Conservation (phyloP, 2,329 filamentous ascomycete species). For the Colletotrichum musicola region DNA sequence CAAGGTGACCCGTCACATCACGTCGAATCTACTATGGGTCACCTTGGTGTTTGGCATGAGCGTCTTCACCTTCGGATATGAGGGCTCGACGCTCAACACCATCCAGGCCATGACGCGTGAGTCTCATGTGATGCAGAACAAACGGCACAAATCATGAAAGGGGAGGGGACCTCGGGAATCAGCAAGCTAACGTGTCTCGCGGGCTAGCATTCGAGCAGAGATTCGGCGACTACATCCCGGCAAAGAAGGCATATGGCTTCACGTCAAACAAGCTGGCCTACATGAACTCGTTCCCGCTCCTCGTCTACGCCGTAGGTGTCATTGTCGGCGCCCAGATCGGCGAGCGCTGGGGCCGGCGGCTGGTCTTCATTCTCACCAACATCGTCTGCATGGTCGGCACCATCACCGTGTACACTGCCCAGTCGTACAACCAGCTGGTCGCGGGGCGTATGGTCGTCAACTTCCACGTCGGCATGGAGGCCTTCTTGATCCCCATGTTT, state of each 20-base stretch:
- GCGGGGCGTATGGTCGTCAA: constrained; percentile 41
- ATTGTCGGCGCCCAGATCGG: constrained; percentile 38
- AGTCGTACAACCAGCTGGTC: constrained; percentile 33
- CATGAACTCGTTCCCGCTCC: constrained; percentile 42
- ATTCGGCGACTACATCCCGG: constrained; percentile 39
- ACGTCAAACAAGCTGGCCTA: constrained; percentile 40
- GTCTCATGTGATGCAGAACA: background rate
- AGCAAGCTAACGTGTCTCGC: background rate
- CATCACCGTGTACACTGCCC: constrained; percentile 36
- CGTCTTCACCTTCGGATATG: constrained; percentile 43
- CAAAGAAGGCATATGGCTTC: constrained; percentile 32
- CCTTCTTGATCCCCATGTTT: constrained; percentile 41
- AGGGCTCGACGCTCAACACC: constrained; percentile 41
- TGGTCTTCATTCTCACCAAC: constrained; percentile 40
- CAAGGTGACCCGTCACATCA: constrained; percentile 39
- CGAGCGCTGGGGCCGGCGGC: constrained; percentile 39
- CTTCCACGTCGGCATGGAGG: constrained; percentile 41
- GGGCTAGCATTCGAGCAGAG: constrained; percentile 36
- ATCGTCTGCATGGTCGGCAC: constrained; percentile 37
- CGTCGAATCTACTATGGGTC: constrained; percentile 40
- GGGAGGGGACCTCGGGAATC: background rate
- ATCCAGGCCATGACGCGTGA: constrained; percentile 42
- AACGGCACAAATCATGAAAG: background rate
- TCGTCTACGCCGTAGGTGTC: constrained; percentile 40
- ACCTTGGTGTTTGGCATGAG: constrained; percentile 41